Evolutionary conservation across 768 basidiomycete species (phyloP).

Genomic region (Pisolithus marmoratus): DNA sequence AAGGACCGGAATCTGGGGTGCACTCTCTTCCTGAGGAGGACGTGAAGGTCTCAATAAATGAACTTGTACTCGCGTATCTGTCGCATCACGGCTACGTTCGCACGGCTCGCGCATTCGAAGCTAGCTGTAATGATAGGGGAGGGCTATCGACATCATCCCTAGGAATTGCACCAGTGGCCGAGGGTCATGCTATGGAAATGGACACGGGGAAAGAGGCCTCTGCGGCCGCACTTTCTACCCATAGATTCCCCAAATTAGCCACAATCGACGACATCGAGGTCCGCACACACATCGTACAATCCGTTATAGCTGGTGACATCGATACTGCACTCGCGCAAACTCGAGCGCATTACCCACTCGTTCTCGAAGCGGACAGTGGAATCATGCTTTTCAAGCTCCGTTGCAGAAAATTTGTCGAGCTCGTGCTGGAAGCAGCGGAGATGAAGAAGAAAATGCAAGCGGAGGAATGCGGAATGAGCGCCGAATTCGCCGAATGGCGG

Average conservation of each 20-base stretch:
- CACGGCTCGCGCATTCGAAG: slow-evolving; percentile 63
- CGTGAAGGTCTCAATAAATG: slow-evolving; percentile 56
- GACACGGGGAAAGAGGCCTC: slow-evolving; percentile 24
- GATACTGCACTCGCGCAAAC: slow-evolving; percentile 60
- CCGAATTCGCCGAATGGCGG: slow-evolving; percentile 27
- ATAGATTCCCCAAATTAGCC: slow-evolving; percentile 12
- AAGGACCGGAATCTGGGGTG: slow-evolving; percentile 2
- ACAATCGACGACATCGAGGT: slow-evolving; percentile 52
- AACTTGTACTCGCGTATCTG: slow-evolving; percentile 75
- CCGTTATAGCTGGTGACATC: slow-evolving; percentile 64
- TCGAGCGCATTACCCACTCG: slow-evolving; percentile 51
- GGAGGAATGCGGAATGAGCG: slow-evolving; percentile 30
- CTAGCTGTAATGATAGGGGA: slow-evolving; percentile 33
- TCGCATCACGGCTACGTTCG: slow-evolving; percentile 79
- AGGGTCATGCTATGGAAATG: slow-evolving; percentile 47
- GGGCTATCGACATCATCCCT: slow-evolving; percentile 12
- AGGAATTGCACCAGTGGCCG: slow-evolving; percentile 3
- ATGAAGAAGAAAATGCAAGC: slow-evolving; percentile 57
- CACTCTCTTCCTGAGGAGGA: slow-evolving; percentile 32
- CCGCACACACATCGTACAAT: slow-evolving; percentile 66
- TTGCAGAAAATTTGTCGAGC: slow-evolving; percentile 82
- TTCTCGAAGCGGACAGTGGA: slow-evolving; percentile 61
- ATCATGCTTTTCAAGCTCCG: slow-evolving; percentile 76
- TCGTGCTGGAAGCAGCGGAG: slow-evolving; percentile 66
- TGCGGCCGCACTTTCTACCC: slow-evolving; percentile 5